Evolutionary conservation across 2,329 filamentous ascomycete species (phyloP).

Genomic region (Xylaria sp.): DNA sequence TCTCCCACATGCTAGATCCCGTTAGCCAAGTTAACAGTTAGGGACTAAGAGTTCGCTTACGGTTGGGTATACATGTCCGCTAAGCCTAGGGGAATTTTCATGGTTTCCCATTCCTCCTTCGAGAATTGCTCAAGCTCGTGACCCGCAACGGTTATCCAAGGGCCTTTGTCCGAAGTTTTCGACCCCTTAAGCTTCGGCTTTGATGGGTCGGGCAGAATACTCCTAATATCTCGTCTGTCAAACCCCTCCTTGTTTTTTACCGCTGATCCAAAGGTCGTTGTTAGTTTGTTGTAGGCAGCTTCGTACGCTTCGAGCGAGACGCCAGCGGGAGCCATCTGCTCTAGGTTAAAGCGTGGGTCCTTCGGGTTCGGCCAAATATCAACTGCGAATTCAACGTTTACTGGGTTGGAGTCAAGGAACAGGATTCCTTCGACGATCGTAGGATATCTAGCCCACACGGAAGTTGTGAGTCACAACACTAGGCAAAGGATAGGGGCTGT

Average conservation of each 20-base stretch:
- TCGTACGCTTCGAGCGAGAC: constrained; percentile 47
- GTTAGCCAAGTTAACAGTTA: constrained; percentile 19
- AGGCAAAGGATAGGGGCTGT: background rate
- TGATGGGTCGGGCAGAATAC: constrained; percentile 45
- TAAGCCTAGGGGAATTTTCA: constrained; percentile 48
- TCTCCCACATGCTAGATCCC: constrained; percentile 47
- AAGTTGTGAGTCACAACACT: constrained; percentile 14
- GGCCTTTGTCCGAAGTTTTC: constrained; percentile 41
- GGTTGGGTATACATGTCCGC: constrained; percentile 48
- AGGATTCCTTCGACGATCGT: constrained; percentile 45
- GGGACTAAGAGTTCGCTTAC: constrained; percentile 39
- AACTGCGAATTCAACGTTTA: constrained; percentile 46
- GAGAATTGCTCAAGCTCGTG: constrained; percentile 49
- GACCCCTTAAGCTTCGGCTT: constrained; percentile 45
- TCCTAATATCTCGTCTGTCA: constrained; percentile 43
- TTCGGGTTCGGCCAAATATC: constrained; percentile 47
- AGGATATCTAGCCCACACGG: constrained; percentile 38
- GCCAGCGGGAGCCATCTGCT: constrained; percentile 41
- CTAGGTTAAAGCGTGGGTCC: constrained; percentile 43
- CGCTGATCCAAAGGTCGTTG: constrained; percentile 45
- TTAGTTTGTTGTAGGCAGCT: constrained; percentile 44
- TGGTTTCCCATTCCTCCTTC: constrained; percentile 46
- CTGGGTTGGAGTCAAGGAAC: constrained; percentile 50
- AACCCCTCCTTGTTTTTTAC: constrained; percentile 48
- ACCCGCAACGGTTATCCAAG: constrained; percentile 47